Percentiles rank a stretch among this genome's conserved stretches.
phyloP scores from a whole-genome alignment of 176 grass and related monocot species.

The Ensete glaucum region DNA sequence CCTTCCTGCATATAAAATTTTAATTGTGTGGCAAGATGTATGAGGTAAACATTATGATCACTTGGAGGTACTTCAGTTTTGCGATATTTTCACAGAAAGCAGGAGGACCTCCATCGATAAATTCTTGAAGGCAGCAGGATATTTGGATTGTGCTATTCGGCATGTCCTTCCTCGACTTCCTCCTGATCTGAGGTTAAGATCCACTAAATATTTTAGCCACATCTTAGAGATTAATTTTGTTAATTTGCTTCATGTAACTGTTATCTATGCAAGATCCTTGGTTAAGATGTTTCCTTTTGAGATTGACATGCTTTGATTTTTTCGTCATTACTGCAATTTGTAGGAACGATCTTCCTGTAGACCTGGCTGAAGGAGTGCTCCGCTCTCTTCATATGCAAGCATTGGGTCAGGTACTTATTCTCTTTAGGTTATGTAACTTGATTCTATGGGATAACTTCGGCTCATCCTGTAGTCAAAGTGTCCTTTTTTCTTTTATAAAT shows the following conservation, averaged over 20 bases:
- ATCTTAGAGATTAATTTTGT: neutral
- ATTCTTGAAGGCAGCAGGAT: conserved; percentile 26
- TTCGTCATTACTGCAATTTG: neutral
- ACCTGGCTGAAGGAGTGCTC: conserved; percentile 21
- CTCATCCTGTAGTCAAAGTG: neutral
- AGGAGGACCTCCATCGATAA: conserved; percentile 12
- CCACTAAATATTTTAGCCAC: neutral
- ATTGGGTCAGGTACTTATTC: conserved; percentile 15
- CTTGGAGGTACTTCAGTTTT: neutral
- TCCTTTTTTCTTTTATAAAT: too few species aligned
- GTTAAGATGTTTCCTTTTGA: neutral
- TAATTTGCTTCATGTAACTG: neutral
- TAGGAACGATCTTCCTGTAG: conserved; percentile 19
- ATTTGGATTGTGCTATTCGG: conserved; percentile 22
- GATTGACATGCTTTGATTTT: neutral
- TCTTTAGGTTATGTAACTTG: neutral
- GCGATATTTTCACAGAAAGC: conserved; percentile 13
- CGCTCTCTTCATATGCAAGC: conserved; percentile 12
- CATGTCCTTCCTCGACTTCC: conserved; percentile 20
- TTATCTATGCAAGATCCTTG: neutral
- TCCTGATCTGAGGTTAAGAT: conserved; percentile 11
- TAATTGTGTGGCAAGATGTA: too few species aligned
- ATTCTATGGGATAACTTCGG: neutral
- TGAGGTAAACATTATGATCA: too few species aligned
- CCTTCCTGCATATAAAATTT: neutral